Base-by-base conservation (phyloP, 192 early-diverging fungal species). In the Helicostylum pulchrum region DNA sequence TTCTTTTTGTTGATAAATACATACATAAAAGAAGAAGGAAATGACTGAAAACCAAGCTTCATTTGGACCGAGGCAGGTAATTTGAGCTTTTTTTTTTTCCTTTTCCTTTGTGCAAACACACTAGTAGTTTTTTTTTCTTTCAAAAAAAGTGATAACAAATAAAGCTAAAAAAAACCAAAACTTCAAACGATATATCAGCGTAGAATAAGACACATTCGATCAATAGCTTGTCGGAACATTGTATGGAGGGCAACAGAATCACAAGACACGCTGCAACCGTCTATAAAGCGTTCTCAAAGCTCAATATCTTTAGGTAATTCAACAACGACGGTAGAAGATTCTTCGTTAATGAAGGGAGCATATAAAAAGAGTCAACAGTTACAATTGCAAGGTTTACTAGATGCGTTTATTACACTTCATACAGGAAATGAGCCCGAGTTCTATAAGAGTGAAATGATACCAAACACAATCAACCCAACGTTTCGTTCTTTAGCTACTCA, bases 351-450 rank as follows among this genome's bases (percentile, higher is more conserved):
- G 12, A 70, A 63, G 20, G 19, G 43, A 26, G 68, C 61, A 5
- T 70, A 63, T 11, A 54, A 54, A 50, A 30, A 70, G 31, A 21
- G 51, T 47, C 53, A 59, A 51, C 26, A 34, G 42, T 26, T 34
- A 23, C n/a, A 59, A 42, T 15, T 14, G 21, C 30, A 39, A 19
- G 65, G 67, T n/a, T 52, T 82, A 32, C 44, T 82, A 48, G 76
- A 82, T 31, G 67, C 69, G 0, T 77, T 73, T 54, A 64, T 77
- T 14, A 80, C 80, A 7, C 58, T 82, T 46, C 74, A 77, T 55
- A 49, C 74, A 3, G 52, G 65, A 3, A 45, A 10, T 55, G 71
- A 67, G 12, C 52, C 68, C 3, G 21, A 57, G 1, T 75, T 75
- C 45, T 75, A 71, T 34, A 64, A 60, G 15, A 67, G 51, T 61